Percentiles rank a stretch among this genome's conserved stretches.
Evolutionary conservation across 495 filamentous ascomycete genomes (phyloP).

Genomic region (Corynascus novoguineensis): DNA sequence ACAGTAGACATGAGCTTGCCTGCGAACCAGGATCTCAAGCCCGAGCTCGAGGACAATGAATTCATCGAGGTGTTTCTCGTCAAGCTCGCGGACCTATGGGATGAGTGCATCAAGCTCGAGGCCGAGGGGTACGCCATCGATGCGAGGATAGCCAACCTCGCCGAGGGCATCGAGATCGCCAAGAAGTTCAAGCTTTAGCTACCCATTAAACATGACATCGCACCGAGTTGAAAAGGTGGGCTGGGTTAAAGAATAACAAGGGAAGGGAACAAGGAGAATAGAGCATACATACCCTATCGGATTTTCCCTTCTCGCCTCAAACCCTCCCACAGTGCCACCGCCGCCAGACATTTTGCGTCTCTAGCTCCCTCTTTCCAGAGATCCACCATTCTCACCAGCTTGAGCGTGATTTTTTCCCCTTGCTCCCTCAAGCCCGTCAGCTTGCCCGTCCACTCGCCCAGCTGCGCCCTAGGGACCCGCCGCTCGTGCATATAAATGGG

Average conservation of each 20-base stretch:
- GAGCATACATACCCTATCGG: conserved; percentile 43
- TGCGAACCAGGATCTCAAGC: conserved; percentile 61
- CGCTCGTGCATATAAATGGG: conserved; percentile 72
- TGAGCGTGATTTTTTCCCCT: conserved; percentile 75
- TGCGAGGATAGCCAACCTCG: conserved; percentile 75
- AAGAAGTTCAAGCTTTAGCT: conserved; percentile 43
- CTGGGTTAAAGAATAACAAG: not conserved
- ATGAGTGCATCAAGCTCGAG: conserved; percentile 63
- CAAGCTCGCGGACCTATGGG: conserved; percentile 59
- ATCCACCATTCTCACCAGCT: conserved; percentile 64
- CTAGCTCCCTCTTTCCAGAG: conserved; percentile 70
- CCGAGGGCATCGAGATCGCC: conserved; percentile 79
- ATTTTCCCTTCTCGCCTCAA: conserved; percentile 61
- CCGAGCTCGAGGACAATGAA: conserved; percentile 79
- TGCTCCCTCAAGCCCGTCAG: conserved; percentile 71
- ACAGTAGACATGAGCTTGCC: conserved; percentile 67
- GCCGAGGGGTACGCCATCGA: conserved; percentile 76
- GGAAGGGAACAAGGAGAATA: conserved; percentile 3
- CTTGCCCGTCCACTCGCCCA: conserved; percentile 67
- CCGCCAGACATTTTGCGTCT: conserved; percentile 76
- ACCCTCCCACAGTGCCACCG: conserved; percentile 70
- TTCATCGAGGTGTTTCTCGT: conserved; percentile 84
- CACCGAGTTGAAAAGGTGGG: not conserved
- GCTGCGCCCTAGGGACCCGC: conserved; percentile 53
- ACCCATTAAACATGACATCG: not conserved